phyloP scores from a whole-genome alignment of 768 basidiomycete species.

The Tylopilus sp. region DNA sequence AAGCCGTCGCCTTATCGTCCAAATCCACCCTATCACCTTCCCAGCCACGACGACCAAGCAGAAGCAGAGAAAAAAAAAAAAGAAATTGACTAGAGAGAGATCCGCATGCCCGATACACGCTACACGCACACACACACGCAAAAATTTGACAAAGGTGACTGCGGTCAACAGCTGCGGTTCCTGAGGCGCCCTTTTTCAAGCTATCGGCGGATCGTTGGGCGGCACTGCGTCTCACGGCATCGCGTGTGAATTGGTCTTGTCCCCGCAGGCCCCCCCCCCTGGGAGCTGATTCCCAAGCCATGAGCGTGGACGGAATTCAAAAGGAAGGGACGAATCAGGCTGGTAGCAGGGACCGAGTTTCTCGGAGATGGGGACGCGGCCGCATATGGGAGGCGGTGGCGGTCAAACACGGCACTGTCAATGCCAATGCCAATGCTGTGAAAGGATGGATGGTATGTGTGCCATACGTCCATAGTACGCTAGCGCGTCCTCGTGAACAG shows the following conservation, averaged over 20 bases:
- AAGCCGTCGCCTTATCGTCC: no score
- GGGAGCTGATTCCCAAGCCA: no score
- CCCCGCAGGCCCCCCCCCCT: background rate
- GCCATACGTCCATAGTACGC: background rate
- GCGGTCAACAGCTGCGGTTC: constrained; percentile 11
- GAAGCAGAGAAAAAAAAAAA: no score
- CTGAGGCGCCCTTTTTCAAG: background rate
- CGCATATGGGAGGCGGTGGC: no score
- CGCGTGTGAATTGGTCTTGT: background rate
- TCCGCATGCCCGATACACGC: no score
- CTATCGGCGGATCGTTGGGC: background rate
- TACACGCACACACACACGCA: background rate
- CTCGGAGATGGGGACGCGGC: background rate
- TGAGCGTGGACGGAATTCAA: background rate
- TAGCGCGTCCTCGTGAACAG: background rate
- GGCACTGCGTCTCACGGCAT: background rate
- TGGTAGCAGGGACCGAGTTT: background rate
- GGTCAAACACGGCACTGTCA: no score
- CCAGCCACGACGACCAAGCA: background rate
- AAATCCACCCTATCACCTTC: constrained; percentile 3
- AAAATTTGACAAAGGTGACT: background rate
- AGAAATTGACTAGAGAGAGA: background rate
- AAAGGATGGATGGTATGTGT: no score
- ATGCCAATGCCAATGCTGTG: no score
- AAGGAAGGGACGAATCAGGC: background rate